Evolutionary conservation across 192 early-diverging fungal species (phyloP).

Genomic region (Entrophospora sp.): DNA sequence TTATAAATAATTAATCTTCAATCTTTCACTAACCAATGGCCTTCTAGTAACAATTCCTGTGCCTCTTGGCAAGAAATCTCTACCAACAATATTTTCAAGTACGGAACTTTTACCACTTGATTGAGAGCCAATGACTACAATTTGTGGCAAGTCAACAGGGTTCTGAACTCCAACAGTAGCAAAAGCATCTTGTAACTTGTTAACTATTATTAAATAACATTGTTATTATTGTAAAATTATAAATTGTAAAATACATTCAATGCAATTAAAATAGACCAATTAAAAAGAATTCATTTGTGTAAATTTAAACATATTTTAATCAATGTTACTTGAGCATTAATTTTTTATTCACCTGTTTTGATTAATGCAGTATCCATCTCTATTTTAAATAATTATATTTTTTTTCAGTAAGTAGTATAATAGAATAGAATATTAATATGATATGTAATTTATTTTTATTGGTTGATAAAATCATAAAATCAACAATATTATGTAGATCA

Average conservation of each 20-base stretch:
- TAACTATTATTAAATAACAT: slow-evolving; percentile 40
- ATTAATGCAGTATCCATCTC: slow-evolving; percentile 46
- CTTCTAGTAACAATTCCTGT: slow-evolving; percentile 96
- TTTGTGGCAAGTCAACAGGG: slow-evolving; percentile 83
- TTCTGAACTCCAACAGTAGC: slow-evolving; percentile 83
- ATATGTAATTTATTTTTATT: no score
- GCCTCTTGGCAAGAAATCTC: slow-evolving; percentile 97
- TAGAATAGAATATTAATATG: no score
- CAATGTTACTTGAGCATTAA: no score
- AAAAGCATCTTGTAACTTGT: slow-evolving; percentile 85
- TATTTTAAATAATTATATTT: no score
- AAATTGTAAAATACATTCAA: no score
- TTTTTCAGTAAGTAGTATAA: no score
- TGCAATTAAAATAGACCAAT: no score
- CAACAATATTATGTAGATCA: no score
- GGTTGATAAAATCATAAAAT: no score
- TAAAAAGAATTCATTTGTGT: neutral
- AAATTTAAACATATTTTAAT: neutral
- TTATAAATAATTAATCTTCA: no score
- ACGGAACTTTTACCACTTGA: slow-evolving; percentile 94
- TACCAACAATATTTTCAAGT: slow-evolving; percentile 98
- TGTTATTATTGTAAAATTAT: no score
- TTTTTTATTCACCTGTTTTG: slow-evolving; percentile 45
- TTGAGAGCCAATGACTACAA: slow-evolving; percentile 80
- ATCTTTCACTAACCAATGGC: slow-evolving; percentile 70